These are phyloP conservation scores for Tuber calosporum DNA, from an alignment of 495 filamentous ascomycete genomes.

Conservation along the genomic window DNA sequence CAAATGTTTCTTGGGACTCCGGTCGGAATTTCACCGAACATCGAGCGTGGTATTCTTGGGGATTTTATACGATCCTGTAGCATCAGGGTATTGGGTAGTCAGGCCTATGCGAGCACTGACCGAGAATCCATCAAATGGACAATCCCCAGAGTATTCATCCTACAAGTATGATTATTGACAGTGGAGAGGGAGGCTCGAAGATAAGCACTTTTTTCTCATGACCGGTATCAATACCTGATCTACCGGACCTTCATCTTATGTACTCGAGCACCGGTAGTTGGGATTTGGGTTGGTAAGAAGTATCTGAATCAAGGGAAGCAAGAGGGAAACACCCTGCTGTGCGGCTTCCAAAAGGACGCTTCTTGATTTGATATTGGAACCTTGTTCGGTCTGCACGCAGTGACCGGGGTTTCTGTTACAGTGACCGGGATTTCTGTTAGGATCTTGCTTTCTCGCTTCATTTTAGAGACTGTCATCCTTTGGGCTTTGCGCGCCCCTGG, in stretches of 20 bases:
- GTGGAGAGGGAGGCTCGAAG: conserved; percentile 3
- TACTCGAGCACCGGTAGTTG: background rate
- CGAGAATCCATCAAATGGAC: background rate
- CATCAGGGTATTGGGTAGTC: background rate
- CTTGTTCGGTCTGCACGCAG: background rate
- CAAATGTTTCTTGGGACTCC: background rate
- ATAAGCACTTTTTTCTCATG: background rate
- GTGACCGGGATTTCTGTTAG: background rate
- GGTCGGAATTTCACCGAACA: background rate
- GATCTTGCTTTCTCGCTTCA: background rate
- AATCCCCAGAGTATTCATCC: background rate
- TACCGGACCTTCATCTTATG: background rate
- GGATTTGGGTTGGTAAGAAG: background rate
- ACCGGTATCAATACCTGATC: background rate
- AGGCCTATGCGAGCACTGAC: background rate
- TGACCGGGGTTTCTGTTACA: background rate
- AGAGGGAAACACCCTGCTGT: background rate
- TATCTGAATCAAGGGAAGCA: background rate
- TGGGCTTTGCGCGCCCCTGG: background rate
- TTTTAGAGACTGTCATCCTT: background rate
- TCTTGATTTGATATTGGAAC: background rate
- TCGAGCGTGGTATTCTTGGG: background rate
- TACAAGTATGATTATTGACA: background rate
- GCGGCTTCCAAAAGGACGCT: background rate
- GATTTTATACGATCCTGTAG: background rate